Base-by-base conservation (phyloP, 495 filamentous ascomycete genomes). In the Penicillium mononematosum region DNA sequence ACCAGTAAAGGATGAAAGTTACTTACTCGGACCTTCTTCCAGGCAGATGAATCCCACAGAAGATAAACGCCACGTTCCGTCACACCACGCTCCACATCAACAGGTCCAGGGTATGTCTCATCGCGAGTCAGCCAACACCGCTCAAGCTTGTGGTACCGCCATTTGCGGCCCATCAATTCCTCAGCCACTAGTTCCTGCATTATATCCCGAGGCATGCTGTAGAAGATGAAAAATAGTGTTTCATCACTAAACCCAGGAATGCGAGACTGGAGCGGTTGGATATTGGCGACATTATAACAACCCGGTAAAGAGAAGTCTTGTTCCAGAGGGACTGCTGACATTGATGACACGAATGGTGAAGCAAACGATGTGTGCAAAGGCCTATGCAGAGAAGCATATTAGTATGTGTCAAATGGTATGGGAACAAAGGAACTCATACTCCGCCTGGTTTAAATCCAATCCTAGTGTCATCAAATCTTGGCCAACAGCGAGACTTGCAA, bases 211-310 rank as follows among this genome's bases (percentile, higher is more conserved):
- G 91, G 89, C 73, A 89, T 88, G 72, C 86, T 90, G 75, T 96
- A 97, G 78, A 97, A 97, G 59, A 97, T 94, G 77, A 87, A 92
- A 70, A 97, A 91, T 53, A 97, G 78, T 0, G 91, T 95, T 69
- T 97, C 92, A 56, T 96, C 90, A 59, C 87, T 88, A 75, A 96
- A 95, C 51, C 85, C 88, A 16, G 80, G 77, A 45, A 96, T 88
- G 60, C 92, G 89, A 50, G 84, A 82, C 45, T 90, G 83, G 19
- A 96, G 78, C 16, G 85, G 83, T 62, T 91, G 89, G 31, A 95
- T 88, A 63, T 96, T 97, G 60, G 84, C 86, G 22, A 97, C 92
- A 45, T 81, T 85, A 69, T 97, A 97, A 70, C 91, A 94, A 22
- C 87, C 82, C 2, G 92, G 92, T 7, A 96, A 72, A 12, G 76